phyloP scores from a whole-genome alignment of 495 filamentous ascomycete genomes.

The Neurospora africana region DNA sequence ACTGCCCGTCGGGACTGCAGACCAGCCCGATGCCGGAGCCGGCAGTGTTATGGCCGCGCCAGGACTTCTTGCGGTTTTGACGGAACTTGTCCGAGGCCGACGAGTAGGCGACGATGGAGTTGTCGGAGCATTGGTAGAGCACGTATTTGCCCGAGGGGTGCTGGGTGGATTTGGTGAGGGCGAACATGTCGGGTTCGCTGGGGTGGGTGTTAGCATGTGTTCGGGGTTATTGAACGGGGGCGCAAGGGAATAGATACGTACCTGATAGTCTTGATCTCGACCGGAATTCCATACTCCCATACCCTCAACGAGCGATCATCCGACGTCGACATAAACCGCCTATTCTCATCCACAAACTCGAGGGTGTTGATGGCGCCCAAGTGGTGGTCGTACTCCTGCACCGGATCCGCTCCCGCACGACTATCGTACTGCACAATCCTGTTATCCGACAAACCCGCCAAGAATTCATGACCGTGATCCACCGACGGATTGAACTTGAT shows the following conservation, averaged over 20 bases:
- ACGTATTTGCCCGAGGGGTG: conserved; percentile 90
- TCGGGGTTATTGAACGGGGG: neutral
- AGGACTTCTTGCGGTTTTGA: conserved; percentile 93
- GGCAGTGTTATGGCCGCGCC: conserved; percentile 89
- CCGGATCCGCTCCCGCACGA: conserved; percentile 60
- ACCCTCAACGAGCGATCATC: conserved; percentile 93
- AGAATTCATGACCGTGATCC: conserved; percentile 75
- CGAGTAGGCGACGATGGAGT: conserved; percentile 93
- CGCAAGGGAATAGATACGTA: conserved; percentile 6
- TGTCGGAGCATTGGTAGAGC: conserved; percentile 84
- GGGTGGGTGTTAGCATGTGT: conserved; percentile 65
- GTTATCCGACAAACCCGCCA: conserved; percentile 95
- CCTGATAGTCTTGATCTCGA: conserved; percentile 43
- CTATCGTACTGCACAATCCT: conserved; percentile 98
- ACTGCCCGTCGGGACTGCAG: conserved; percentile 82
- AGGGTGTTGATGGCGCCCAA: conserved; percentile 95
- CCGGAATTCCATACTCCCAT: conserved; percentile 96
- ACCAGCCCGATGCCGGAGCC: conserved; percentile 87
- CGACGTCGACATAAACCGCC: conserved; percentile 93
- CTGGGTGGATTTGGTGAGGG: conserved; percentile 65
- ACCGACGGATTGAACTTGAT: conserved; percentile 79
- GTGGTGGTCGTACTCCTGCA: conserved; percentile 98
- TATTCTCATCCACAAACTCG: conserved; percentile 88
- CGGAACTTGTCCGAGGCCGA: conserved; percentile 78
- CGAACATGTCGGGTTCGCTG: conserved; percentile 94